Evolutionary conservation across 768 basidiomycete species (phyloP).

Genomic region (Lentinula guzmanii): DNA sequence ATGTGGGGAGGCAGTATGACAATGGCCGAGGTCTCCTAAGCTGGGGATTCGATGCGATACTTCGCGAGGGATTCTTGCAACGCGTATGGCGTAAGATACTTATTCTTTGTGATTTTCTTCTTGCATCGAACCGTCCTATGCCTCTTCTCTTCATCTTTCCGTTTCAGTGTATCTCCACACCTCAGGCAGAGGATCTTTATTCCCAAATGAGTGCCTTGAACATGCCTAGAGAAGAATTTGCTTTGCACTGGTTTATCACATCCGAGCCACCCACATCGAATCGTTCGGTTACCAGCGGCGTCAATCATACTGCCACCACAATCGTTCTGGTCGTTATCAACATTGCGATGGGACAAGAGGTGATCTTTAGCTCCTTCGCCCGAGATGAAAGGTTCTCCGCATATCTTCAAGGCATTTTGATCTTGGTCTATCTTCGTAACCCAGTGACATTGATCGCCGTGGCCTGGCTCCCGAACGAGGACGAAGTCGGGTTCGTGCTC

Average conservation of each 20-base stretch:
- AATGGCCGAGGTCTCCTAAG: not conserved
- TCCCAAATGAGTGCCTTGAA: not conserved
- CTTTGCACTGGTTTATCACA: not conserved
- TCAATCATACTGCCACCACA: not conserved
- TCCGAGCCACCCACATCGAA: not conserved
- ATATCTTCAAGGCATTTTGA: not conserved
- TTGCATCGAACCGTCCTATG: not conserved
- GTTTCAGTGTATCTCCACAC: not conserved
- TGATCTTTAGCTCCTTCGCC: not conserved
- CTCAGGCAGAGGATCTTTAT: not conserved
- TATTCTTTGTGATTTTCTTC: not conserved
- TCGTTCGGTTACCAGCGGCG: not conserved
- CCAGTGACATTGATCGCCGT: not conserved
- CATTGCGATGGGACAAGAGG: not conserved
- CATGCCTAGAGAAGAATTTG: not conserved
- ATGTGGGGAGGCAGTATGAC: not conserved
- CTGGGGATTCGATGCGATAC: not conserved
- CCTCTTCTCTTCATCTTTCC: not conserved
- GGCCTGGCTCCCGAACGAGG: not conserved
- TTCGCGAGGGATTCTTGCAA: not conserved
- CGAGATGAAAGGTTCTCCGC: not conserved
- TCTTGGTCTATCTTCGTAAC: not conserved
- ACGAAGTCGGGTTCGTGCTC: not conserved
- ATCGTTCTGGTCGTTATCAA: not conserved
- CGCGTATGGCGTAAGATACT: not conserved